These are phyloP conservation scores for Alternaria rosae DNA, from an alignment of 2,329 filamentous ascomycete species.

Conservation along the genomic window DNA sequence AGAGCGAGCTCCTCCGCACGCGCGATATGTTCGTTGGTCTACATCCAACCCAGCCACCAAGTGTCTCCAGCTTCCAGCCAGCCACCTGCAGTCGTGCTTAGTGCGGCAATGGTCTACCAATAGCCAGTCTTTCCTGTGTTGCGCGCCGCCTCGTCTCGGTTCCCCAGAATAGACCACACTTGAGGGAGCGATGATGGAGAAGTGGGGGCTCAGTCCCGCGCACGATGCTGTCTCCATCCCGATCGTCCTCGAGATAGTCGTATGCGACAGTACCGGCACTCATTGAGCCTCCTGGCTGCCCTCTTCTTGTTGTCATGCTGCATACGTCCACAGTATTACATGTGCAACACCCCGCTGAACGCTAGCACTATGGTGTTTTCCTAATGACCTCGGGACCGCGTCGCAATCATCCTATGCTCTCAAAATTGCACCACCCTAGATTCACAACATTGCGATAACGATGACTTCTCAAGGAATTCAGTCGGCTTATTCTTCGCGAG, in stretches of 20 bases:
- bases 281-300: background rate
- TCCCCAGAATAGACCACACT: background rate
- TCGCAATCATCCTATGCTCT: background rate
- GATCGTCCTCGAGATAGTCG: background rate
- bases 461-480: constrained; percentile 35
- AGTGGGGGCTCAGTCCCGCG: background rate
- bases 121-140: background rate
- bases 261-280: background rate
- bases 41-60: background rate
- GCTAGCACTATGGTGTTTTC: background rate
- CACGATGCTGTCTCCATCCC: background rate
- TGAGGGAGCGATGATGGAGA: background rate
- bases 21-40: background rate
- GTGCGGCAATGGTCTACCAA: background rate
- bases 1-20: background rate
- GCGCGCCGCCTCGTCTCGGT: background rate
- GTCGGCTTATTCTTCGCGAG: constrained; percentile 31
- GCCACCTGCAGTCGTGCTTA: constrained; percentile 1
- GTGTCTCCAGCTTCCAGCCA: background rate
- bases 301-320: background rate
- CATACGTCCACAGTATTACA: constrained; percentile 1
- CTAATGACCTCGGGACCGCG: constrained; percentile 7
- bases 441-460: background rate
- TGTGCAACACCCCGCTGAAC: constrained; percentile 5
- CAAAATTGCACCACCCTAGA: background rate